A percentile compares a stretch with the other conserved stretches of the same genome.
Evolutionary conservation across 192 early-diverging fungal species (phyloP).

Genomic region (Coemansia sp.): DNA sequence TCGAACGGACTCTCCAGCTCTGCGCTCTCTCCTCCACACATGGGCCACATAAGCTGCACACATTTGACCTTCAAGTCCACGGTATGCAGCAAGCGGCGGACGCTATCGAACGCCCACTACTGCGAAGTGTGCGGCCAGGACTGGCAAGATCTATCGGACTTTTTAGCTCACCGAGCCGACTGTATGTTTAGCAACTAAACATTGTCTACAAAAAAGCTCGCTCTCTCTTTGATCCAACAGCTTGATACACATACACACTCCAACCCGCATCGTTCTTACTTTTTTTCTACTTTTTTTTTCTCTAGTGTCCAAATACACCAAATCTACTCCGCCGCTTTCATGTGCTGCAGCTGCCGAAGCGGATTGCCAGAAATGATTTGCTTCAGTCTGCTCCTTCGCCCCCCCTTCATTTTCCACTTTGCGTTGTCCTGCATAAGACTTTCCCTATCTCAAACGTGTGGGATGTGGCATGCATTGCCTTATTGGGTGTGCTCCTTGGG

Average conservation of each 20-base stretch:
- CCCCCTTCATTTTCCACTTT: not conserved
- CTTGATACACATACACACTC: no score
- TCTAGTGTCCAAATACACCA: not conserved
- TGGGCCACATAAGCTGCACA: not conserved
- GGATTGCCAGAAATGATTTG: conserved; percentile 8
- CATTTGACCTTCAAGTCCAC: not conserved
- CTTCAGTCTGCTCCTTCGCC: not conserved
- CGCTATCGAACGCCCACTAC: not conserved
- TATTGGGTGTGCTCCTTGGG: conserved; percentile 2
- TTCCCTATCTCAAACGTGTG: not conserved
- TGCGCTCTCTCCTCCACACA: not conserved
- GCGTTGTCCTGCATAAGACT: not conserved
- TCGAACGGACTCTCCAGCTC: not conserved
- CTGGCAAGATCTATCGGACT: conserved; percentile 34
- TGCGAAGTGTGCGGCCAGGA: conserved; percentile 35
- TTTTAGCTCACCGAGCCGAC: conserved; percentile 41
- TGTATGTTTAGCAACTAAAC: conserved; percentile 25
- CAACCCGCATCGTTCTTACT: no score
- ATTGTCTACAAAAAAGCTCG: not conserved
- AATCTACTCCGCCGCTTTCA: conserved; percentile 1
- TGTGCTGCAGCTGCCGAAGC: not conserved
- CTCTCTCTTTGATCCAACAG: not conserved
- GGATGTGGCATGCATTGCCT: not conserved
- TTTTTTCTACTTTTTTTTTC: no score
- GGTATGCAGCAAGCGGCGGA: not conserved